Evolutionary conservation across 163 green algal genomes (phyloP), one percentile per base, ranked within the genome.

Genomic region (Prototheca wickerhamii): DNA sequence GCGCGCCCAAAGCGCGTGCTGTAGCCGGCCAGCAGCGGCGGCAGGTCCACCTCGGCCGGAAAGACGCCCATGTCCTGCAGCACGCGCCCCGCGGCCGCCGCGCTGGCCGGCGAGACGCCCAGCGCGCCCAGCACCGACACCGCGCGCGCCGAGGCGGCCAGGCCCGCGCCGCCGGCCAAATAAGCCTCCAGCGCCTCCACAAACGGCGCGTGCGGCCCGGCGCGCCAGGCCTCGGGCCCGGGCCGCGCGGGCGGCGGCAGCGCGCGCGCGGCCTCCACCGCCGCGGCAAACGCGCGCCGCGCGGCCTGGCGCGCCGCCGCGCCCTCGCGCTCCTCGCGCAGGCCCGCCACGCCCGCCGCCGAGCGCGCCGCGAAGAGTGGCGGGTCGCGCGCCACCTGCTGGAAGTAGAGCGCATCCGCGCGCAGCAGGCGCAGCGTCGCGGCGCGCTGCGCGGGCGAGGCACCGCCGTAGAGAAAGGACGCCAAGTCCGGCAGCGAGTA

Each of bases 41-140:
- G 30, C 28, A 82, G 44, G 40, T 77, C 65, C 43, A 85, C 75
- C 61, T 92, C 78, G 20, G 62, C 68, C 25, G 60, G 50, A 67
- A 75, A 74, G 56, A 77, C 63, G 21, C 84, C 81, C 1, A 82
- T 57, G 23, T 61, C 68, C 34, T 73, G 60, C 60, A 92, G 75
- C 71, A 89, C 42, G 20, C 63, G 50, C 1, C 64, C 59, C 2
- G 84, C 84, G 17, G 61, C 65, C n/a, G 74, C 67, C 0, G 67
- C 34, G 7, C 70, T 72, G 25, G 66, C n/a, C n/a, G n/a, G 61
- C 3, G 60, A 34, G n/a, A 60, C 62, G 50, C 68, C 50, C 25
- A 74, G 37, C 6, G 58, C 64, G 30, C 68, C 46, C 25, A 75
- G 52, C 15, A 51, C 57, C 26, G 69, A 33, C 15, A 76, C 54